Conservation (phyloP, 768 basidiomycete species). For the Naganishia vaughanmartiniae region DNA sequence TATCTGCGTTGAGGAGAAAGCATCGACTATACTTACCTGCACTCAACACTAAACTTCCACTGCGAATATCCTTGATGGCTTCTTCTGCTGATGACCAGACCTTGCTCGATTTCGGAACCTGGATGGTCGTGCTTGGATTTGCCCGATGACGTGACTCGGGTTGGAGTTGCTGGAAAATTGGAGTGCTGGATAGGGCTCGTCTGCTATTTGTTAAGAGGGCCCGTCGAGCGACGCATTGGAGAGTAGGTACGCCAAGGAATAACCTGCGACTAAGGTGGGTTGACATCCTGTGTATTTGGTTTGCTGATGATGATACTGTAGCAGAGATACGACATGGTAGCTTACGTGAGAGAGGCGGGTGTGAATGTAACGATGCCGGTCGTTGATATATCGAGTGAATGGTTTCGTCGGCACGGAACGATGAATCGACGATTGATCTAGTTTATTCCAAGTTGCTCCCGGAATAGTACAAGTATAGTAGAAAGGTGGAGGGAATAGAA, state of each 20-base stretch:
- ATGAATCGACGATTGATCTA: no score
- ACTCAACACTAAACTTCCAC: conserved; percentile 38
- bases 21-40: conserved; percentile 35
- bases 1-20: not conserved
- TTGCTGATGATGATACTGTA: not conserved
- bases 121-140: not conserved
- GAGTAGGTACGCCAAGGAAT: not conserved
- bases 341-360: not conserved
- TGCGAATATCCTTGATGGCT: conserved; percentile 44
- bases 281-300: not conserved
- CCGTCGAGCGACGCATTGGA: not conserved
- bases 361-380: not conserved
- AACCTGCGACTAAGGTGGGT: not conserved
- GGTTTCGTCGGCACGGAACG: no score
- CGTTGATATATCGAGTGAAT: not conserved
- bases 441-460: no score
- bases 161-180: not conserved
- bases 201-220: not conserved
- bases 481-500: no score
- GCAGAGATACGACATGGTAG: not conserved
- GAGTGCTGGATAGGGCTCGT: not conserved
- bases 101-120: conserved; percentile 20
- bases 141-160: not conserved
- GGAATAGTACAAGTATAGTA: no score
- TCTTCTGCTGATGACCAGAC: conserved; percentile 36